Percentiles rank a stretch among this genome's conserved stretches.
Evolutionary conservation across 257 asterid genomes (phyloP).

Genomic region (Nicotiana benthamiana): DNA sequence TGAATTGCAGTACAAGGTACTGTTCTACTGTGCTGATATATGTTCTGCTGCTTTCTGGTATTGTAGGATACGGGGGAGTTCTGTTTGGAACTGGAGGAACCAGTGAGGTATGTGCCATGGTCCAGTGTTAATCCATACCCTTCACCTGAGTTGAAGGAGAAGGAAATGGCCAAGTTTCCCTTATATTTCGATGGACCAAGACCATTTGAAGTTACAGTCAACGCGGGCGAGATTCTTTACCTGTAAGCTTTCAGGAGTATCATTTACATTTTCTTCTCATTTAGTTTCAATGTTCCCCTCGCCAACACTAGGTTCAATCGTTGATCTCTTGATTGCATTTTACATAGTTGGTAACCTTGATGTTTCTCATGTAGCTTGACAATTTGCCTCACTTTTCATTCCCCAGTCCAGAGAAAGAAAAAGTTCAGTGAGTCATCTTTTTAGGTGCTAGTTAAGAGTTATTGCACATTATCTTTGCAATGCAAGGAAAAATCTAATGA

Average conservation of each 20-base stretch:
- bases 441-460: background rate
- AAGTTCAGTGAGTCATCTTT: background rate
- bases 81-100: conserved; percentile 56
- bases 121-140: conserved; percentile 87
- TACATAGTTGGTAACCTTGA: background rate
- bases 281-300: background rate
- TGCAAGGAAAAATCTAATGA: background rate
- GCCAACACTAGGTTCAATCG: background rate
- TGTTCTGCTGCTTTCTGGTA: background rate
- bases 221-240: conserved; percentile 84
- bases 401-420: background rate
- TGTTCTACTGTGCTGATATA: background rate
- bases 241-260: conserved; percentile 41
- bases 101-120: conserved; percentile 64
- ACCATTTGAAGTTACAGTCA: conserved; percentile 84
- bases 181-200: conserved; percentile 69
- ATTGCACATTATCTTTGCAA: background rate
- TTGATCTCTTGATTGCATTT: background rate
- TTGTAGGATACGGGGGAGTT: conserved; percentile 60
- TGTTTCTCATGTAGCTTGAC: background rate
- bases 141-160: conserved; percentile 33
- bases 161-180: conserved; percentile 52
- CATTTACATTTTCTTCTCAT: background rate
- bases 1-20: background rate
- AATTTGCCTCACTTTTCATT: background rate